Percentiles rank a stretch among this genome's conserved stretches.
These are phyloP conservation scores for Alternaria arborescens DNA, from an alignment of 2,329 filamentous ascomycete species.

Conservation along the genomic window DNA sequence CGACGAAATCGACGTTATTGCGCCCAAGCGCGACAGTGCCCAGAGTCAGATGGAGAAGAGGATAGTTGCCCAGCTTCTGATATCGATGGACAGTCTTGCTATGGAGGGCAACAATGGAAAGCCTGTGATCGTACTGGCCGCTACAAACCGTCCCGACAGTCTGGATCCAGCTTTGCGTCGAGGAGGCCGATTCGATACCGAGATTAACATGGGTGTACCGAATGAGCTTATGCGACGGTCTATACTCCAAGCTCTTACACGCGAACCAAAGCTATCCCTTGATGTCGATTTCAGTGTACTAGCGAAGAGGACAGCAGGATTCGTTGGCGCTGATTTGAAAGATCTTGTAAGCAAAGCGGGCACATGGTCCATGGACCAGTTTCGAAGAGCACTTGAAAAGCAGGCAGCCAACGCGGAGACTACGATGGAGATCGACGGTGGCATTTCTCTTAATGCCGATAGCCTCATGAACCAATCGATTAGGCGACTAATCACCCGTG, in stretches of 20 bases:
- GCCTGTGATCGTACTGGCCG: constrained; percentile 87
- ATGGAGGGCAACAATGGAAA: constrained; percentile 76
- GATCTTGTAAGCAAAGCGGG: constrained; percentile 73
- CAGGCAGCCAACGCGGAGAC: constrained; percentile 46
- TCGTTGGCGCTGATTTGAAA: constrained; percentile 88
- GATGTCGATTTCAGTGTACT: constrained; percentile 78
- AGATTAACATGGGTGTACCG: constrained; percentile 88
- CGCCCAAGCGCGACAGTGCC: constrained; percentile 82
- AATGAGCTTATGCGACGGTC: constrained; percentile 78
- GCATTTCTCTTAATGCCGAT: constrained; percentile 24
- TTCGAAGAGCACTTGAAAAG: constrained; percentile 61
- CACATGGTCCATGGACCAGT: constrained; percentile 69
- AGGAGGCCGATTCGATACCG: constrained; percentile 80
- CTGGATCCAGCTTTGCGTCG: constrained; percentile 80
- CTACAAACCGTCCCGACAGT: constrained; percentile 87
- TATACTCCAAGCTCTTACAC: constrained; percentile 78
- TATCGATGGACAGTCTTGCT: constrained; percentile 83
- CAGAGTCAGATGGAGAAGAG: constrained; percentile 90
- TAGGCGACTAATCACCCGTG: constrained; percentile 61
- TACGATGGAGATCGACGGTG: constrained; percentile 63
- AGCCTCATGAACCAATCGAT: constrained; percentile 30
- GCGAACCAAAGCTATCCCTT: constrained; percentile 68
- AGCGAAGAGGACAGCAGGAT: constrained; percentile 87
- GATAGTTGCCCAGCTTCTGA: constrained; percentile 82
- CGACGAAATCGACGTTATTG: constrained; percentile 90